A percentile compares a stretch with the other conserved stretches of the same genome.
Evolutionary conservation across 1,139 yeast species (phyloP).

Genomic region (Debaryomyces psychrophilus): DNA sequence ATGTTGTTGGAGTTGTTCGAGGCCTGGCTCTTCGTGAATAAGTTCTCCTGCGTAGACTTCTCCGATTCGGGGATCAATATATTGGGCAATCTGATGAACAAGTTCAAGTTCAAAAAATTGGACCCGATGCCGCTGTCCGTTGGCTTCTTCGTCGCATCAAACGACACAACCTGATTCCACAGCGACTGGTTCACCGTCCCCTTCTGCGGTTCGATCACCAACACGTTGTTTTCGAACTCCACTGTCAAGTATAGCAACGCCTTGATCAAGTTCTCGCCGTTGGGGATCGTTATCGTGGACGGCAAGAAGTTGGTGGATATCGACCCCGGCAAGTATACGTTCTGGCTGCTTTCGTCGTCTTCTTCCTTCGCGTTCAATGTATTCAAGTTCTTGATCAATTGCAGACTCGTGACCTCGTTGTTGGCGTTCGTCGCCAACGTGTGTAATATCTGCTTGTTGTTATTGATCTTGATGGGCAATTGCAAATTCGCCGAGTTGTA

Average conservation of each 20-base stretch:
- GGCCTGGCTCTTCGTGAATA: conserved; percentile 30
- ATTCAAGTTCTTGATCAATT: conserved; percentile 36
- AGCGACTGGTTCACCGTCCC: conserved; percentile 59
- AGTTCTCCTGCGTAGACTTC: conserved; percentile 32
- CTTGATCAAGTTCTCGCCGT: conserved; percentile 49
- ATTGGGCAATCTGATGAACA: conserved; percentile 77
- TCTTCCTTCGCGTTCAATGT: conserved; percentile 24
- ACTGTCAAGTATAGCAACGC: conserved; percentile 68
- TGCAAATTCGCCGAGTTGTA: conserved; percentile 62
- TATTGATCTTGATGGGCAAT: conserved; percentile 62
- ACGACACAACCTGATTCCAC: conserved; percentile 88
- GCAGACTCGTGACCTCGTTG: conserved; percentile 40
- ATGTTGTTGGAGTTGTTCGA: conserved; percentile 23
- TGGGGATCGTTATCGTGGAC: conserved; percentile 66
- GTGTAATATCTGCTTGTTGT: conserved; percentile 53
- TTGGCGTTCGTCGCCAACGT: conserved; percentile 56
- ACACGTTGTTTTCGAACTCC: conserved; percentile 80
- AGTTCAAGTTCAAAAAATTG: conserved; percentile 63
- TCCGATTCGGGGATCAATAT: conserved; percentile 55
- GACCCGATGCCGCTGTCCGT: conserved; percentile 30
- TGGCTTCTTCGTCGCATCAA: conserved; percentile 80
- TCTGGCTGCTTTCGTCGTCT: conserved; percentile 13
- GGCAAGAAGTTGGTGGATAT: conserved; percentile 58
- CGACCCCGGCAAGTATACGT: conserved; percentile 34
- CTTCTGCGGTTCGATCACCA: conserved; percentile 77